phyloP scores from a whole-genome alignment of 257 asterid genomes.

The Jacaranda mimosifolia region DNA sequence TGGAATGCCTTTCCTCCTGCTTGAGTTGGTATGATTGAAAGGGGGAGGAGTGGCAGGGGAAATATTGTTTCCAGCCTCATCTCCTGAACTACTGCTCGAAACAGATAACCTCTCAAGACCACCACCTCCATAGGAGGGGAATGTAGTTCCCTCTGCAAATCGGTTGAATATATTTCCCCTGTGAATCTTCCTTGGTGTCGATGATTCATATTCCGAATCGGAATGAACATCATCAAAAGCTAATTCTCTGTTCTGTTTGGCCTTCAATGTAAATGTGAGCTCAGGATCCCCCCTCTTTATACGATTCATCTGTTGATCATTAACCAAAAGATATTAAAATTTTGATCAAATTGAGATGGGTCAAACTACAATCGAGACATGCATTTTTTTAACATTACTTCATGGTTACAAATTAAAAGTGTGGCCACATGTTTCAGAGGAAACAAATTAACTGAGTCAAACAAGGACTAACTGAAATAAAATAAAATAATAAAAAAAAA shows the following conservation, averaged over 20 bases:
- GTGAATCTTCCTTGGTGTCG: slow-evolving; percentile 54
- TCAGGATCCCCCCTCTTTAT: slow-evolving; percentile 57
- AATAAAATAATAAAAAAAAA: too few relatives aligned
- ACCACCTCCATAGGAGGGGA: slow-evolving; percentile 7
- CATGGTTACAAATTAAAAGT: background rate
- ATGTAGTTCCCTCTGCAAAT: slow-evolving; percentile 22
- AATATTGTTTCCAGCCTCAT: slow-evolving; percentile 39
- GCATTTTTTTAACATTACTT: background rate
- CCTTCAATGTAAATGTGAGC: slow-evolving; percentile 52
- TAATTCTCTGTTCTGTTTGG: slow-evolving; percentile 44
- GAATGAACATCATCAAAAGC: slow-evolving; percentile 17
- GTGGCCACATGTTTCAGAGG: background rate
- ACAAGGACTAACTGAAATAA: background rate
- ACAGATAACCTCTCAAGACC: slow-evolving; percentile 29
- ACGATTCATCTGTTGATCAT: slow-evolving; percentile 55
- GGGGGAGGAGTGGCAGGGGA: slow-evolving; percentile 62
- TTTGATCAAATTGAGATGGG: background rate
- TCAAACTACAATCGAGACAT: background rate
- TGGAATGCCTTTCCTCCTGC: slow-evolving; percentile 75
- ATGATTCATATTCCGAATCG: slow-evolving; percentile 47
- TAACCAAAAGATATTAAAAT: too few relatives aligned
- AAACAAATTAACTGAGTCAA: slow-evolving; percentile 3
- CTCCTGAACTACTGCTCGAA: slow-evolving; percentile 42
- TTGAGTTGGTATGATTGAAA: slow-evolving; percentile 60
- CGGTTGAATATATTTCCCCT: slow-evolving; percentile 12